Conservation (phyloP, 83 land plant species). For the Thuja plicata region DNA sequence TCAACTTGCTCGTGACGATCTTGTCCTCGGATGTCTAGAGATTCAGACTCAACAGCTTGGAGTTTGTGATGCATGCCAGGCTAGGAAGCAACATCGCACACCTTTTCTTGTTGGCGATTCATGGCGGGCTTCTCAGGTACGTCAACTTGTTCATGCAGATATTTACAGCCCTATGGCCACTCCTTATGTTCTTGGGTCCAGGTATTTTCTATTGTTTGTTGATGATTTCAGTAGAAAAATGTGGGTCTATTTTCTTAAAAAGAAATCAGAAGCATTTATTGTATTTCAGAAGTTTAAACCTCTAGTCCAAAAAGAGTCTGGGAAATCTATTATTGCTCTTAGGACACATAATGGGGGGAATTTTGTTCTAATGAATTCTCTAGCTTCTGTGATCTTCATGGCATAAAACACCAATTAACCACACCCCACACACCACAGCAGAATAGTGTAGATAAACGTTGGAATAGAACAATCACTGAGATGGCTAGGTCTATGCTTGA, state of each 20-base stretch:
- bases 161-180: not conserved
- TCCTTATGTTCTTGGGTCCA: not conserved
- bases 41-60: too few species aligned
- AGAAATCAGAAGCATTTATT: not conserved
- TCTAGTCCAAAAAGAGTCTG: not conserved
- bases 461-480: conserved; percentile 26
- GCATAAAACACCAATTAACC: conserved; percentile 29
- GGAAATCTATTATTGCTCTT: not conserved
- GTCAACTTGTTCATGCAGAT: too few species aligned
- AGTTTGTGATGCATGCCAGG: too few species aligned
- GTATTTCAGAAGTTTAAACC: not conserved
- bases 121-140: too few species aligned
- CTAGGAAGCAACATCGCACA: too few species aligned
- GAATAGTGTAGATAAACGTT: conserved; percentile 35
- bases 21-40: too few species aligned
- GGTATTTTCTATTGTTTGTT: not conserved
- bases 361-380: conserved; percentile 31
- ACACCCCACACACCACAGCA: conserved; percentile 44
- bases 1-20: too few species aligned
- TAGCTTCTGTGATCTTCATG: not conserved
- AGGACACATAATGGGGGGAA: conserved; percentile 33
- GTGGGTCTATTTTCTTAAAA: not conserved
- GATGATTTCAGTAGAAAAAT: not conserved
- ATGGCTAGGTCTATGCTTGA: conserved; percentile 24
- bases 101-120: too few species aligned